Base-by-base conservation (phyloP, 441 rosid species). In the Pelargonium cotyledonis region DNA sequence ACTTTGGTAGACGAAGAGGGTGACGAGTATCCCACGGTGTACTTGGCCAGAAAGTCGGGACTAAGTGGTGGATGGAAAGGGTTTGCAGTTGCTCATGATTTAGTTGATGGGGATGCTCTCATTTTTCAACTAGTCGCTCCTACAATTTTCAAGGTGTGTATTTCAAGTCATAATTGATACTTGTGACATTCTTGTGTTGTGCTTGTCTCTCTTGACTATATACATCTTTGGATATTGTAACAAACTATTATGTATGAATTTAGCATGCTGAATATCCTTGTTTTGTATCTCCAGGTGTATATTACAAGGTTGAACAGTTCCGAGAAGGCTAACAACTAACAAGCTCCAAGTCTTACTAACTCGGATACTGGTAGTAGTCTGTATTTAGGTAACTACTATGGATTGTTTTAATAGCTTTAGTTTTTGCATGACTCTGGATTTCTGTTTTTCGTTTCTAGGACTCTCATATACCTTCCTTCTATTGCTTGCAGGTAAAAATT, bases 11-110 rank as follows among this genome's bases (percentile, higher is more conserved):
- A 84, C 63, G 89, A 88, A 74, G 83, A 83, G 15, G 90, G 80
- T 0, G 71, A 79, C 9, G 87, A 82, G 75, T 77, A 70, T 77
- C 85, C 75, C 10, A 82, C 88, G 0, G 64, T 84, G 70, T 84
- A 87, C 77, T 71, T 86, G 71, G 81, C 85, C 1, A 72, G 80
- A 67, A 84, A 76, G 70, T 78, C 79, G 0, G 91, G 93, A 80
- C 89, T 90, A 9, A 86, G 91, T 57, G 96, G 91, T 72, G 96
- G 93, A 65, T 88, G 96, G 94, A 81, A 78, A 81, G 89, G 89
- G 8, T 86, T 90, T 67, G 82, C 93, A 0, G 78, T 84, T 65
- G 84, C 88, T 74, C 94, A 90, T 74, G 76, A 79, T 35, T 80
- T 90, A 79, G 85, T 69, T 12, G 86, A 86, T 79, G 96, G 93